Evolutionary conservation across 2,329 filamentous ascomycete species (phyloP), one percentile per base, ranked within the genome.

Genomic region (Lecanoromycetidae sp.): DNA sequence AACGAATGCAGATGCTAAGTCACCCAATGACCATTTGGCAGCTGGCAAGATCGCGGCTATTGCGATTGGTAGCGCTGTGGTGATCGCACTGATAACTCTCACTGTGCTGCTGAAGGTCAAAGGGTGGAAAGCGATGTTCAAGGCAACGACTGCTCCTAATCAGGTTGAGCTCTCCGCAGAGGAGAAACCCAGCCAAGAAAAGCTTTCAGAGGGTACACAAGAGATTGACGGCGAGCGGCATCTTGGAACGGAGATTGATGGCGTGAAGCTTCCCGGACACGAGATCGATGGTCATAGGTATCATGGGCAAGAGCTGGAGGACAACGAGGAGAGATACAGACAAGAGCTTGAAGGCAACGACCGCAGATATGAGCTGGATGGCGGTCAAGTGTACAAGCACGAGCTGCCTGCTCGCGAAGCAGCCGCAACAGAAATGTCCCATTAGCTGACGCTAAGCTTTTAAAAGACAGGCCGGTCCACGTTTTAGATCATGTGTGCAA

Each of bases 31-130:
- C 15, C 19, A 44, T 34, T n/a, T 48, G 4, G 43, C 44, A 1
- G 23, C 32, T n/a, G 49, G 45, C 13, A 40, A 39, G 20, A 49
- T 51, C 19, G 49, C 45, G 23, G 49, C 45, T 19, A 49, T 49
- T n/a, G 45, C 26, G 3, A 25, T 51, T 17, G 45, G 40, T 9
- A 34, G 37, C 15, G 20, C 33, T 13, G 20, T 38, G 13, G n/a
- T 45, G 17, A 29, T 45, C 17, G 32, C 45, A 23, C 4, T 37
- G 12, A 25, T 15, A 12, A 17, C 40, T 25, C 27, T 45, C 20
- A 37, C 30, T 12, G 13, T 42, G 8, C 8, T 39, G 15, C 12
- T 49, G 2, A 20, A n/a, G 15, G 35, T n/a, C 12, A 42, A 26
- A 22, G n/a, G n/a, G n/a, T n/a, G n/a, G n/a, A n/a, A n/a, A n/a